Evolutionary conservation across 768 basidiomycete species (phyloP), one percentile per base, ranked within the genome.

Genomic region (Ramaria rubella): DNA sequence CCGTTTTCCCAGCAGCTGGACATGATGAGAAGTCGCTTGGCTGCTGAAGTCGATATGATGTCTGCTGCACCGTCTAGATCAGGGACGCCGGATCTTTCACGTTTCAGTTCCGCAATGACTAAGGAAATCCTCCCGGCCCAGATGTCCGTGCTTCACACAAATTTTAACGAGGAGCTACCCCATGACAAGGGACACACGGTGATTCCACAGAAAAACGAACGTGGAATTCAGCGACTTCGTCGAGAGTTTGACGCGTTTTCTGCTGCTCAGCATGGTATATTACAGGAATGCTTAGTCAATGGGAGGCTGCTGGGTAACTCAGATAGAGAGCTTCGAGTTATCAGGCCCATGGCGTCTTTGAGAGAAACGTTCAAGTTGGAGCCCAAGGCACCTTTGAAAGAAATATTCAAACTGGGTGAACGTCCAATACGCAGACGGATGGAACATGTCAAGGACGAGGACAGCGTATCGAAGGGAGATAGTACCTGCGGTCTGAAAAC

Each of bases 311-410:
- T 61, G 40, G 60, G 59, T 11, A 38, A 42, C 15, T 48, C 38
- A 23, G 52, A 60, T 40, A 50, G 54, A 7, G 24, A 44, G 12
- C 48, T 66, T 11, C 57, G 54, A 19, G 27, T 65, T 24, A 46
- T 65, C 45, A 34, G 58, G 29, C 62, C 62, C 8, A 59, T 59
- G 34, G 60, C 62, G 2, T 61, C 62, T 7, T 14, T 65, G 26
- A 34, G 34, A 19, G 59, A 63, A 12, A 54, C 49, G 27, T 66
- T 58, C 38, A 57, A 53, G 11, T 53, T 42, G 11, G n/a, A 48
- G 29, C 46, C 29, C 46, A 42, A 21, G n/a, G 40, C 40, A 8
- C 23, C 40, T 8, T 42, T 42, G 9, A 42, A 42, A 7, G 40
- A 42, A 21, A 19, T 21, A 42, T 42, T 5, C 23, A 21, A 6